Conservation (phyloP, 352 stramenopile genomes). For the Aphanomyces cochlioides region DNA sequence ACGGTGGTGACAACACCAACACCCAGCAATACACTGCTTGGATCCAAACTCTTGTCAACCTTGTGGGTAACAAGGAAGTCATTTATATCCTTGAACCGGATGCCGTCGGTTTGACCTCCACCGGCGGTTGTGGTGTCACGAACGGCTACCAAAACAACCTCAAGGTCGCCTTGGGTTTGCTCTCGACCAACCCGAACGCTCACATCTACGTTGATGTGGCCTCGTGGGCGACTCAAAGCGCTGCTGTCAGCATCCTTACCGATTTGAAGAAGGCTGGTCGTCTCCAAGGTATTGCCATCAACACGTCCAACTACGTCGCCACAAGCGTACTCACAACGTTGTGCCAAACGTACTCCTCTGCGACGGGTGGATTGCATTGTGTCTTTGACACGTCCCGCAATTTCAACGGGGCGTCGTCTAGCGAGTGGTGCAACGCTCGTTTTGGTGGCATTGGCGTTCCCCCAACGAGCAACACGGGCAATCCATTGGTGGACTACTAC, state of each 20-base stretch:
- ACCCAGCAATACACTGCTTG: slow-evolving; percentile 48
- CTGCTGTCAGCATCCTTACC: slow-evolving; percentile 35
- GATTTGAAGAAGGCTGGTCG: slow-evolving; percentile 38
- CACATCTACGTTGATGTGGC: slow-evolving; percentile 61
- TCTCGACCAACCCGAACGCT: slow-evolving; percentile 52
- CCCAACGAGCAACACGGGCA: slow-evolving; percentile 38
- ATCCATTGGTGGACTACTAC: slow-evolving; percentile 37
- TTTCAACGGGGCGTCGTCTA: slow-evolving; percentile 30
- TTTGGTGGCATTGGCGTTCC: slow-evolving; percentile 40
- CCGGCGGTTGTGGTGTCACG: slow-evolving; percentile 39
- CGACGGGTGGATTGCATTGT: slow-evolving; percentile 36
- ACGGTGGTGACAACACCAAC: slow-evolving; percentile 42
- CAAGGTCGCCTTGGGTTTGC: slow-evolving; percentile 38
- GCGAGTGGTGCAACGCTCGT: slow-evolving; percentile 48
- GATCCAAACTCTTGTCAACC: slow-evolving; percentile 39
- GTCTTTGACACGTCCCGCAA: slow-evolving; percentile 48
- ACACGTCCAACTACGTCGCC: slow-evolving; percentile 67
- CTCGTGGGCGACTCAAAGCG: slow-evolving; percentile 48
- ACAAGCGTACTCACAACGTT: slow-evolving; percentile 47
- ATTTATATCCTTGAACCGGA: slow-evolving; percentile 72
- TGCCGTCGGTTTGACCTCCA: slow-evolving; percentile 46
- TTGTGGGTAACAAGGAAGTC: slow-evolving; percentile 51
- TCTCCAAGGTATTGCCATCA: slow-evolving; percentile 61
- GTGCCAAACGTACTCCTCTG: slow-evolving; percentile 34
- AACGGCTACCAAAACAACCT: slow-evolving; percentile 53